phyloP scores from a whole-genome alignment of 305 asterid genomes.

The Solanum aculeatissimum region DNA sequence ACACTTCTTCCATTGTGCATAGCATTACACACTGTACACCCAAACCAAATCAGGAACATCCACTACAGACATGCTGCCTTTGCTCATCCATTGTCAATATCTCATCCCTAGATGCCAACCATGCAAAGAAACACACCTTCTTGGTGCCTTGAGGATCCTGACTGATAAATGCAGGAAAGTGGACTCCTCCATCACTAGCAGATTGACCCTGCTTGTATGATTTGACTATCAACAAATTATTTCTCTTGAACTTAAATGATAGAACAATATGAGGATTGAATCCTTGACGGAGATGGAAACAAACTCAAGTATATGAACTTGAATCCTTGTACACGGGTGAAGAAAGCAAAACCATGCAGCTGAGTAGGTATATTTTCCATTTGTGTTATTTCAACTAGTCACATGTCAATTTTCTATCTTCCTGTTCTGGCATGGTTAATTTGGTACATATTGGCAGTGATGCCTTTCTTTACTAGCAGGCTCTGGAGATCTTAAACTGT shows the following conservation, averaged over 20 bases:
- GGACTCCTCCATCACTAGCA: not conserved
- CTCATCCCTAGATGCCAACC: not conserved
- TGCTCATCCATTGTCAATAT: not conserved
- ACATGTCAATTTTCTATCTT: not conserved
- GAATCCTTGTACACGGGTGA: not conserved
- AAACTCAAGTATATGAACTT: not conserved
- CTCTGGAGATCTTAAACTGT: not conserved
- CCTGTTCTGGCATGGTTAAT: not conserved
- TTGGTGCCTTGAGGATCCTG: not conserved
- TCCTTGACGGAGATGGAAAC: not conserved
- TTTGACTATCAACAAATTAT: not conserved
- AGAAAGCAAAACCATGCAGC: not conserved
- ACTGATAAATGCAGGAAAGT: not conserved
- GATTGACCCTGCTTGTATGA: not conserved
- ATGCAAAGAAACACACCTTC: not conserved
- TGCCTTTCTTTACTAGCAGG: not conserved
- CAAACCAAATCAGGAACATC: not conserved
- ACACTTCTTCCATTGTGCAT: not conserved
- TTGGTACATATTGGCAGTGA: not conserved
- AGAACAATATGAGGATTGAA: not conserved
- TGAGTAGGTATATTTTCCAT: not conserved
- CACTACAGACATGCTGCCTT: not conserved
- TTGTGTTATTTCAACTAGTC: not conserved
- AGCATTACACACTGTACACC: not conserved
- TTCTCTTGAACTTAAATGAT: not conserved